phyloP scores from a whole-genome alignment of 23 red algal species.

The Cyanidium caldarium region DNA sequence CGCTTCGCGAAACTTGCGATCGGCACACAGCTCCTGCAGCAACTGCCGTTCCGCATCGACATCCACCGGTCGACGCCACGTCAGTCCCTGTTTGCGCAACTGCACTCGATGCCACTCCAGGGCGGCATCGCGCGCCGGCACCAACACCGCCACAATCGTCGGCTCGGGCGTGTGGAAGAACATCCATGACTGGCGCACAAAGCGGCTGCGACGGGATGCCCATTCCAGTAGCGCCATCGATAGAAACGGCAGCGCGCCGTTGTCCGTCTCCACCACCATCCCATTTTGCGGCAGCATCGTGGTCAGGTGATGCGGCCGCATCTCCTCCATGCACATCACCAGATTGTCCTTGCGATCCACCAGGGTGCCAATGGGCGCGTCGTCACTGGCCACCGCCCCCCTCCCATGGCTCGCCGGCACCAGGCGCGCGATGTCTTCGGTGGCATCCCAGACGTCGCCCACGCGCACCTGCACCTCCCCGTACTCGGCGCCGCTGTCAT shows the following conservation, averaged over 20 bases:
- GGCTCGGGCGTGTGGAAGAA: not conserved
- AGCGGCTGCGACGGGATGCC: not conserved
- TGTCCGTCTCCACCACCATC: not conserved
- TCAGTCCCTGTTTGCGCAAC: no score
- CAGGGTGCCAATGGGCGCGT: no score
- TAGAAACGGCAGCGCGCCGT: not conserved
- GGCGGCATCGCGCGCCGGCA: not conserved
- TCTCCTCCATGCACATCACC: not conserved
- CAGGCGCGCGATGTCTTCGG: not conserved
- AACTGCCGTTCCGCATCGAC: no score
- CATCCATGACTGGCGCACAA: conserved; percentile 1
- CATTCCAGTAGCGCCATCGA: not conserved
- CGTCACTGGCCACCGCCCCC: no score
- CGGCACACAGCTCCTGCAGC: not conserved
- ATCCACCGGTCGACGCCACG: no score
- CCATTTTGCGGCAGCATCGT: no score
- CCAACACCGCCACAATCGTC: not conserved
- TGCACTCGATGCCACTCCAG: not conserved
- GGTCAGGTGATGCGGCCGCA: no score
- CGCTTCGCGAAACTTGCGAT: not conserved
- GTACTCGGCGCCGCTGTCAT: not conserved
- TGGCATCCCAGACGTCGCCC: not conserved
- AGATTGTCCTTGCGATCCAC: not conserved
- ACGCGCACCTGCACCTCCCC: not conserved
- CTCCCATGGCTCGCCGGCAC: no score